A percentile compares a stretch with the other conserved stretches of the same genome.
These are phyloP conservation scores for Heliophila coronopifolia DNA, from an alignment of 441 rosid species.

Conservation along the genomic window DNA sequence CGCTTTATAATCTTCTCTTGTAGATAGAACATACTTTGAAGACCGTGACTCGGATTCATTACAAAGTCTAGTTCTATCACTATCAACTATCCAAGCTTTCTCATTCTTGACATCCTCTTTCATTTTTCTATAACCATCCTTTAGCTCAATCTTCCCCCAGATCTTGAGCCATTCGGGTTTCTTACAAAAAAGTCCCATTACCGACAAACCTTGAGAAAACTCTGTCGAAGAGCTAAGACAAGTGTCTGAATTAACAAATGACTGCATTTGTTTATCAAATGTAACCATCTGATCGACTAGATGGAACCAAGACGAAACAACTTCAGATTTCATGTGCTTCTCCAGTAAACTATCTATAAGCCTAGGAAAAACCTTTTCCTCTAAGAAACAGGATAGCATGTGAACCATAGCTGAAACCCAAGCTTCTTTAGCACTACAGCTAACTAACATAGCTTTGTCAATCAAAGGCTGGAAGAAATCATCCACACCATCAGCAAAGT, in stretches of 20 bases:
- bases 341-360: slow-evolving; percentile 43
- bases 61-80: slow-evolving; percentile 19
- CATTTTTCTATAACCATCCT: slow-evolving; percentile 61
- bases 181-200: slow-evolving; percentile 47
- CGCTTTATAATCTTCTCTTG: slow-evolving; percentile 57
- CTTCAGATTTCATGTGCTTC: slow-evolving; percentile 45
- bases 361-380: slow-evolving; percentile 41
- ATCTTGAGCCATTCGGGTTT: slow-evolving; percentile 65
- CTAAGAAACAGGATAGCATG: slow-evolving; percentile 55
- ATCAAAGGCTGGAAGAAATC: slow-evolving; percentile 77
- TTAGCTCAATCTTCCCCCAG: slow-evolving; percentile 79
- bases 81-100: slow-evolving; percentile 46
- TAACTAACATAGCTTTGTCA: slow-evolving; percentile 55
- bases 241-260: slow-evolving; percentile 45
- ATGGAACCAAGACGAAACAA: slow-evolving; percentile 54
- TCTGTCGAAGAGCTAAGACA: slow-evolving; percentile 34
- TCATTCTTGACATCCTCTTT: slow-evolving; percentile 52
- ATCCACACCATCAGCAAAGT: slow-evolving; percentile 58
- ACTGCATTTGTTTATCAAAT: slow-evolving; percentile 58
- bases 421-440: slow-evolving; percentile 73
- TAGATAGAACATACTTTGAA: slow-evolving; percentile 41
- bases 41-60: slow-evolving; percentile 27
- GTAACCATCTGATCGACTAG: slow-evolving; percentile 61
- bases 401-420: slow-evolving; percentile 80
- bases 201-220: slow-evolving; percentile 39